A percentile compares a stretch with the other conserved stretches of the same genome.
Conservation (phyloP, 1,284 basidiomycete genomes). For the Amylostereum chailletii region DNA sequence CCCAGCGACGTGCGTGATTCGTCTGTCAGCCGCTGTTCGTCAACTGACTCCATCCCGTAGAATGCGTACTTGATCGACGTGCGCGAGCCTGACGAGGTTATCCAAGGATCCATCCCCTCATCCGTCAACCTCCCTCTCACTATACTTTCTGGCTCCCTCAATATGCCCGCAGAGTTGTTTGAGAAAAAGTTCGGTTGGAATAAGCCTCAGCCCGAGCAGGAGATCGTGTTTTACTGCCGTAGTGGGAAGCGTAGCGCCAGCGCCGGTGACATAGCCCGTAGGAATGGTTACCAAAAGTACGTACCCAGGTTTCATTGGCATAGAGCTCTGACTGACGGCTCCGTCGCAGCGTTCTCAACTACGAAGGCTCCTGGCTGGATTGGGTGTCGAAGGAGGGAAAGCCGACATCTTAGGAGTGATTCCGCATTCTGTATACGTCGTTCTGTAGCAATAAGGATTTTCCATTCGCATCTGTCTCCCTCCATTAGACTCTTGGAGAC, state of each 20-base stretch:
- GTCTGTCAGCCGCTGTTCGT: background rate
- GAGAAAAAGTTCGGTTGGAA: conserved; percentile 72
- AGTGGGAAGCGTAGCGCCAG: conserved; percentile 81
- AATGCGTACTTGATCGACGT: conserved; percentile 86
- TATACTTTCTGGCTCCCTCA: conserved; percentile 63
- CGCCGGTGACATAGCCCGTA: conserved; percentile 78
- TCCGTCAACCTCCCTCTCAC: conserved; percentile 92
- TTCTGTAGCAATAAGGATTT: too few species aligned
- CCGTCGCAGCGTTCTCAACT: conserved; percentile 69
- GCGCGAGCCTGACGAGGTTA: conserved; percentile 88
- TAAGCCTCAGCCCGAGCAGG: conserved; percentile 72
- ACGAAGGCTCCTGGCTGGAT: conserved; percentile 88
- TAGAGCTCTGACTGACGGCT: background rate
- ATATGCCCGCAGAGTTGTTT: conserved; percentile 54
- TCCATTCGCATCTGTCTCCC: too few species aligned
- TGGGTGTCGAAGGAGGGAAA: conserved; percentile 68
- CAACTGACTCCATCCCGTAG: conserved; percentile 28
- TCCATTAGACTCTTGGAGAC: too few species aligned
- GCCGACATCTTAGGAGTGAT: conserved; percentile 10
- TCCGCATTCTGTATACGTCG: background rate
- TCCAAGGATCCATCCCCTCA: conserved; percentile 92
- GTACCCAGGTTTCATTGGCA: conserved; percentile 16
- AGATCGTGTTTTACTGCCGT: conserved; percentile 91
- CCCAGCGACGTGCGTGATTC: conserved; percentile 64
- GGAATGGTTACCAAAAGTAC: conserved; percentile 81